Percentiles rank a stretch among this genome's conserved stretches.
Evolutionary conservation across 306 rosid genomes (phyloP).

Genomic region (Pueraria montana): DNA sequence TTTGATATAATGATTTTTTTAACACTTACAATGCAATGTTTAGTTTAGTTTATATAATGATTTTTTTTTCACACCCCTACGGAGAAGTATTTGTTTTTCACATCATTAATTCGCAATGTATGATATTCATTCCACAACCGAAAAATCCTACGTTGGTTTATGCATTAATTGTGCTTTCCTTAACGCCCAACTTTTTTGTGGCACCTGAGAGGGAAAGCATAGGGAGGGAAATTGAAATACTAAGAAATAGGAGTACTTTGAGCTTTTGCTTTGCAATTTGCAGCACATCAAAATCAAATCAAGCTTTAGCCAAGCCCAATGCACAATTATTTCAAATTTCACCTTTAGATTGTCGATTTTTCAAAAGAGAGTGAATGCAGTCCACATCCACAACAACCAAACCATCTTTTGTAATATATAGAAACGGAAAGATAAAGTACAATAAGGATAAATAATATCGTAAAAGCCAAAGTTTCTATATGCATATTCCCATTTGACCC

Average conservation of each 20-base stretch:
- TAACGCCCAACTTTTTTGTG: background rate
- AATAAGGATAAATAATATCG: background rate
- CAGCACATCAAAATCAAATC: slow-evolving; percentile 16
- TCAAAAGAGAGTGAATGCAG: slow-evolving; percentile 36
- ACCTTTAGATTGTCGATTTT: slow-evolving; percentile 36
- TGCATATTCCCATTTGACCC: slow-evolving; percentile 1
- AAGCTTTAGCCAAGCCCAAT: slow-evolving; percentile 62
- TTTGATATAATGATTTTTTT: too few relatives aligned
- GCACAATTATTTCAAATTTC: slow-evolving; percentile 69
- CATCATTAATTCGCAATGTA: background rate
- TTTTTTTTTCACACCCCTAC: background rate
- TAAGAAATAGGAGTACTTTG: slow-evolving; percentile 9
- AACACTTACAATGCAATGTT: too few relatives aligned
- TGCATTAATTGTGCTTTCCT: background rate
- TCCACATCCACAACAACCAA: slow-evolving; percentile 41
- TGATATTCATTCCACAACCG: background rate
- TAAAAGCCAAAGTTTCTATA: slow-evolving; percentile 30
- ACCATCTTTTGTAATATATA: slow-evolving; percentile 42
- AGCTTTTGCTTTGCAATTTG: slow-evolving; percentile 36
- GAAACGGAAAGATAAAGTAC: background rate
- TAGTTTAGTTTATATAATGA: too few relatives aligned
- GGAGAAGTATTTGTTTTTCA: background rate
- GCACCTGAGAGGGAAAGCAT: background rate
- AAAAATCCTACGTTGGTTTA: background rate
- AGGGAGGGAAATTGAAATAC: background rate